Percentiles rank a stretch among this genome's conserved stretches.
These are phyloP conservation scores for Hippophae gyantsensis DNA, from an alignment of 306 rosid genomes.

Conservation along the genomic window DNA sequence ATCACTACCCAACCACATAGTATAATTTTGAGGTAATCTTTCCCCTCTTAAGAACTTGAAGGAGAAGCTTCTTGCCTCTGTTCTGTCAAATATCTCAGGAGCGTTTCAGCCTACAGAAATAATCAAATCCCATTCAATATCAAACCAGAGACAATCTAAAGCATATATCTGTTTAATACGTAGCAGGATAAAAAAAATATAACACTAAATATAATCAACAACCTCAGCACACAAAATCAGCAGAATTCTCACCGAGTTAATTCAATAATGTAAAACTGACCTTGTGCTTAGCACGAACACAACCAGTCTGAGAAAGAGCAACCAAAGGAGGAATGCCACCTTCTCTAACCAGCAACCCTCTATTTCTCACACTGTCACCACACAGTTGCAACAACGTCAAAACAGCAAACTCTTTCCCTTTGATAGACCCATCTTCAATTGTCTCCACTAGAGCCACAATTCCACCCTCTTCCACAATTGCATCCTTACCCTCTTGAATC, in stretches of 20 bases:
- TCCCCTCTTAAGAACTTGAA: conserved; percentile 39
- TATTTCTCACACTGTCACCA: conserved; percentile 54
- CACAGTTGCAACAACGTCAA: conserved; percentile 68
- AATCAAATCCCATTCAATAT: conserved; percentile 1
- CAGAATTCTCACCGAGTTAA: no score
- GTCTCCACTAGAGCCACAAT: conserved; percentile 77
- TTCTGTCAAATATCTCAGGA: conserved; percentile 86
- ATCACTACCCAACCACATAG: conserved; percentile 31
- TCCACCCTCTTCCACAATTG: conserved; percentile 86
- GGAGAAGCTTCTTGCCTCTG: conserved; percentile 82
- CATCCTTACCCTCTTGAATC: conserved; percentile 59
- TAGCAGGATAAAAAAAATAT: no score
- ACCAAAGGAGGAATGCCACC: conserved; percentile 90
- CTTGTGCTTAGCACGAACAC: conserved; percentile 83
- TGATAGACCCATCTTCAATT: conserved; percentile 82
- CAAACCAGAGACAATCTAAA: no score
- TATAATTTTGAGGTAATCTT: conserved; percentile 16
- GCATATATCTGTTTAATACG: background rate
- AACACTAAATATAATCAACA: background rate
- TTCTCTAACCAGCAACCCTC: conserved; percentile 86
- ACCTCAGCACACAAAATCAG: background rate
- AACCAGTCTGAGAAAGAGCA: conserved; percentile 78
- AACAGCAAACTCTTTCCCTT: conserved; percentile 85
- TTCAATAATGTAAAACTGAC: conserved; percentile 18
- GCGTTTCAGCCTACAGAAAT: conserved; percentile 82